Conservation (phyloP, 768 basidiomycete genomes). For the Chiua virens region DNA sequence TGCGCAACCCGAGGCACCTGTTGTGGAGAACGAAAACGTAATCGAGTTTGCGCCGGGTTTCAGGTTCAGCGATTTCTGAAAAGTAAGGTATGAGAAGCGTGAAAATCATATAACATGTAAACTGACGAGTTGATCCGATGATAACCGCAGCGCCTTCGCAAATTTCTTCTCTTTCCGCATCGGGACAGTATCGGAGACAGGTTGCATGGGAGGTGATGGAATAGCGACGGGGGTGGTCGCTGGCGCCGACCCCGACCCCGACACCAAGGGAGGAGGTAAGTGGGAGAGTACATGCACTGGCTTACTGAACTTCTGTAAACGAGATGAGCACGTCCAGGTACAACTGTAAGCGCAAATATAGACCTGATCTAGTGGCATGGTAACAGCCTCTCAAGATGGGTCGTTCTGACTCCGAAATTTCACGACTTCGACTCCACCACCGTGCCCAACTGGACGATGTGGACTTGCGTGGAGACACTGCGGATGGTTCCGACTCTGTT, state of each 20-base stretch:
- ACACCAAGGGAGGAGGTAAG: conserved; percentile 20
- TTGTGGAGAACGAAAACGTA: conserved; percentile 88
- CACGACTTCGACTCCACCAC: conserved; percentile 77
- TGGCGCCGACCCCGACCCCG: conserved; percentile 47
- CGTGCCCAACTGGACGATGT: conserved; percentile 73
- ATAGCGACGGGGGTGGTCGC: conserved; percentile 43
- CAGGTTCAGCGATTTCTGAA: conserved; percentile 80
- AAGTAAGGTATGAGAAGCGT: not conserved
- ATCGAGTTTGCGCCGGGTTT: conserved; percentile 88
- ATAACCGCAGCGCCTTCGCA: conserved; percentile 89
- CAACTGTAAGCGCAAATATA: not conserved
- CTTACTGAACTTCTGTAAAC: conserved; percentile 13
- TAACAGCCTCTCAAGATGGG: conserved; percentile 24
- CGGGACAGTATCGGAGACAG: conserved; percentile 19
- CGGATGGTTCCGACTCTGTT: conserved; percentile 37
- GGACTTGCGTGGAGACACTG: conserved; percentile 37
- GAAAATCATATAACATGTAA: not conserved
- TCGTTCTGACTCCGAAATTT: conserved; percentile 25
- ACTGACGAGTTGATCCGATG: conserved; percentile 90
- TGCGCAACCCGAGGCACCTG: conserved; percentile 80
- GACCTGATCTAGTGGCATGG: conserved; percentile 27
- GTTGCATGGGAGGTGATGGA: conserved; percentile 26
- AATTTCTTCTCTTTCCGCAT: conserved; percentile 50
- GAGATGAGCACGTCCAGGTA: not conserved
- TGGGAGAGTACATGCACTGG: not conserved